Base-by-base conservation (phyloP, 495 filamentous ascomycete species). In the Gamarada debralockiae region DNA sequence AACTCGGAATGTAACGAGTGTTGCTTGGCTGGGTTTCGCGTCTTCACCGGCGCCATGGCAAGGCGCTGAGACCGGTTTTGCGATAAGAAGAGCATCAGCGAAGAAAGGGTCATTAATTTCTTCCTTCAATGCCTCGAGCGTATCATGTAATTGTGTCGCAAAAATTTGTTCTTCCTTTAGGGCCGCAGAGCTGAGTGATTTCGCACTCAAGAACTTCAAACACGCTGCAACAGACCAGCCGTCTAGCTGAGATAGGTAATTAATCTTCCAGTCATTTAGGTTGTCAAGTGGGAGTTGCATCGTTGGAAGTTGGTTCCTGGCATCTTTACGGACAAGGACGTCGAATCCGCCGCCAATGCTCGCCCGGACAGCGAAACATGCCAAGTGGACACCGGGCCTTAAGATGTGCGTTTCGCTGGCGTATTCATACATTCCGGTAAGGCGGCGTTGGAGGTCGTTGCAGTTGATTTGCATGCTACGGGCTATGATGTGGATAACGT, bases 281-380 rank as follows among this genome's bases (percentile, higher is more conserved):
- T 73, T 73, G 27, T 76, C 73, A 1, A 81, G 62, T 0, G 76
- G 69, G 43, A 95, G 57, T 25, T 77, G 76, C 18, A 83, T 69
- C 12, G 80, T 81, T 3, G 91, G 91, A 1, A 96, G 69, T 27
- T 83, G 76, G 55, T 86, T 85, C 12, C 76, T 78, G 12, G 76
- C 72, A 38, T 79, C 74, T 52, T 76, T 82, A 15, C 79, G 77
- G 21, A 88, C 86, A 25, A 93, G 71, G 37, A 96, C 71, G 54
- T 95, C 87, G 56, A 89, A 91, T 18, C 82, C 83, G 55, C 79
- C 76, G 15, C 68, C 70, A 8, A 34, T n/a, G 7, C 80, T 75
- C 2, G 88, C 81, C 21, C 86, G 80, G 52, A 92, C 73, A 4
- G 84, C 81, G 56, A 92, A 96, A 37, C 86, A 79, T 34, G 83